phyloP scores from a whole-genome alignment of 208 protist species.

The Leishmania major region DNA sequence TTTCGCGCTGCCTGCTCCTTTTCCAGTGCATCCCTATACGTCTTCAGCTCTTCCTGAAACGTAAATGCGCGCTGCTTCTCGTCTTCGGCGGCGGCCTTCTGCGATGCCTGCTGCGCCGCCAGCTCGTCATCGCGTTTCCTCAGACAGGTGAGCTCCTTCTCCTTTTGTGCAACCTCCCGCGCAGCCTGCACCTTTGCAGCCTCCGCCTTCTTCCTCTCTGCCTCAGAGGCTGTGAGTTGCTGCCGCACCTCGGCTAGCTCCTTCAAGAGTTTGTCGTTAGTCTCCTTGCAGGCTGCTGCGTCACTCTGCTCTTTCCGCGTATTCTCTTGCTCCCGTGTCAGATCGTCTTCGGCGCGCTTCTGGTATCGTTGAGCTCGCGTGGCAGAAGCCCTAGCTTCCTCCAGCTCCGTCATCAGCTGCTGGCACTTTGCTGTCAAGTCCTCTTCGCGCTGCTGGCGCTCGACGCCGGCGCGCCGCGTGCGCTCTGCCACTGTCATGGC shows the following conservation, averaged over 20 bases:
- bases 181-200: constrained; percentile 13
- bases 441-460: constrained; percentile 35
- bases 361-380: constrained; percentile 32
- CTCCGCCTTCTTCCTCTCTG: constrained; percentile 26
- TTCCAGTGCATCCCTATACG: constrained; percentile 9
- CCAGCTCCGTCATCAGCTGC: constrained; percentile 37
- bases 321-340: constrained; percentile 27
- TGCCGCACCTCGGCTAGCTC: constrained; percentile 31
- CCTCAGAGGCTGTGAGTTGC: constrained; percentile 18
- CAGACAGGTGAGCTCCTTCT: constrained; percentile 26
- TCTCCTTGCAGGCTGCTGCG: constrained; percentile 5
- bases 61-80: constrained; percentile 14
- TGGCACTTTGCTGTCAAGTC: constrained; percentile 31
- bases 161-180: constrained; percentile 1
- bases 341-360: constrained; percentile 35
- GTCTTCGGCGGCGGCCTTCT: constrained; percentile 22
- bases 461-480: constrained; percentile 11
- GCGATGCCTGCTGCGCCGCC: constrained; percentile 18
- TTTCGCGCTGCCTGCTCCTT: constrained; percentile 25
- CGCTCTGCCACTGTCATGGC: constrained; percentile 27
- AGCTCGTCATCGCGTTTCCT: constrained; percentile 17
- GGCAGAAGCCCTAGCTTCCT: constrained; percentile 37
- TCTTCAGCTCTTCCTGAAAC: constrained; percentile 16
- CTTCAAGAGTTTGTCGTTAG: constrained; percentile 21
- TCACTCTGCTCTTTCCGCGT: constrained; percentile 13